Base-by-base conservation (phyloP, 1,284 basidiomycete genomes). In the Austroboletus novae-zelandiae region DNA sequence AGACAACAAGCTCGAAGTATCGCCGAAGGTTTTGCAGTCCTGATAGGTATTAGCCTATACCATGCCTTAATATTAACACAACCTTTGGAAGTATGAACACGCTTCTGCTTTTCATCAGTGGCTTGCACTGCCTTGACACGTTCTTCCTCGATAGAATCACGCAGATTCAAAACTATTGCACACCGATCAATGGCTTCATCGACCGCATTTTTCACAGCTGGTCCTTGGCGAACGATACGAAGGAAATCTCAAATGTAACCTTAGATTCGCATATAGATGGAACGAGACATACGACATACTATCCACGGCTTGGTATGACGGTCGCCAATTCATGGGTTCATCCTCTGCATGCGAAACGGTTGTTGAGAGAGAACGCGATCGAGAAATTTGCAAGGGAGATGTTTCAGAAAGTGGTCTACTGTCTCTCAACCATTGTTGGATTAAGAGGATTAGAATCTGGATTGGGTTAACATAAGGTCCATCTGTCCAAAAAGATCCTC, bases 161-260 rank as follows among this genome's bases (percentile, higher is more conserved):
- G 82, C 34, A 91, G 70, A 65, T 98, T 96, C 67, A 88, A 82
- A 0, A 94, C 84, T n/a, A 84, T 76, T 15, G 85, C 81, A 61
- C 94, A 95, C 55, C 84, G 84, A 62, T 98, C 94, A 55, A 99
- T 89, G 7, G 90, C 93, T 48, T 94, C 86, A 63, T 99, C 96
- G 1, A 99, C 95, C 5, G 79, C 78, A 57, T 78, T 79, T 72
- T 98, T 99, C 27, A 98, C 91, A 20, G 83, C 81, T 11, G 91
- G 80, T 0, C 97, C 96, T 61, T 89, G 89, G 41, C 93, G 83
- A 46, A 98, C 84, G n/a, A 98, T 94, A 25, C 97, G 86, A 25
- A 99, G 77, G 15, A 98, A 72, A 80, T 91, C 85, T 97, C 51
- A 13, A 57, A 36, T 20, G 9, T 39, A 23, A 31, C 2, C 5